Conservation (phyloP, 768 basidiomycete genomes). For the Mycena vulgaris region DNA sequence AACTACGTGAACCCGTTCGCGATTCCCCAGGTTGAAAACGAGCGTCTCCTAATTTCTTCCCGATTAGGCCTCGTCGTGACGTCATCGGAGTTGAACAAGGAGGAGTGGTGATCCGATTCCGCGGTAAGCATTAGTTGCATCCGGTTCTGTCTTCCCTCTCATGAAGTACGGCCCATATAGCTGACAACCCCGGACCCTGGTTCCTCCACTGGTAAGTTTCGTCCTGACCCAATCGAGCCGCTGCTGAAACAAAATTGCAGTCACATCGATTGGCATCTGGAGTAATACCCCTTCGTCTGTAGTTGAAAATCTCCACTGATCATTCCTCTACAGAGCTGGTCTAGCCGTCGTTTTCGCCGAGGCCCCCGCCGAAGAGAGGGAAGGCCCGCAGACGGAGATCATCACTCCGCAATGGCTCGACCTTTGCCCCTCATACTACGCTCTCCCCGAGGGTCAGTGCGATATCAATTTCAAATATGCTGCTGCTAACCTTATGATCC, state of each 20-base stretch:
- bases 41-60: background rate
- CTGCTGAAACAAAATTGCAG: constrained; percentile 29
- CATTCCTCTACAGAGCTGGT: constrained; percentile 44
- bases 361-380: constrained; percentile 45
- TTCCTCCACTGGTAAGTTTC: constrained; percentile 12
- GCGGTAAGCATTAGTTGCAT: background rate
- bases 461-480: background rate
- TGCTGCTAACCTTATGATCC: background rate
- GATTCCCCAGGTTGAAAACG: background rate
- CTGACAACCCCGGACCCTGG: constrained; percentile 22
- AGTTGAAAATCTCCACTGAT: background rate
- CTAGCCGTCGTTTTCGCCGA: constrained; percentile 59
- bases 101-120: constrained; percentile 25
- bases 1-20: constrained; percentile 43
- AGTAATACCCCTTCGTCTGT: constrained; percentile 12
- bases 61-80: constrained; percentile 42
- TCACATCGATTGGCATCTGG: constrained; percentile 53
- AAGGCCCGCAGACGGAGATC: constrained; percentile 43
- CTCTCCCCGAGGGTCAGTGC: constrained; percentile 9
- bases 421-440: constrained; percentile 29
- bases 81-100: constrained; percentile 38
- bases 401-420: constrained; percentile 39
- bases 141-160: too few species aligned
- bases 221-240: constrained; percentile 46
- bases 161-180: background rate